Conservation (phyloP, 441 rosid species). For the Aleurites moluccanus region DNA sequence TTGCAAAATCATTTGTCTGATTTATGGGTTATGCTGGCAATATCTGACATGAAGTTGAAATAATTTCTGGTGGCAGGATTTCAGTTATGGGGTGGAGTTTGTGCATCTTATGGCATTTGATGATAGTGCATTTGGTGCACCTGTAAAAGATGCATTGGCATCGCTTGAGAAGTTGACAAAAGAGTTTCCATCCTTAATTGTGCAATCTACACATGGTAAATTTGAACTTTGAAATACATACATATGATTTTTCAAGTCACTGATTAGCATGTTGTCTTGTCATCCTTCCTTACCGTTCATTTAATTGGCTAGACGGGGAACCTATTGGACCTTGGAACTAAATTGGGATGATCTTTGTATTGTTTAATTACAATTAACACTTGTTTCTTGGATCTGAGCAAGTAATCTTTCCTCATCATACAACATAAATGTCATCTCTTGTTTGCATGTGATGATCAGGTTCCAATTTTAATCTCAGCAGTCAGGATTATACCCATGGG, state of each 20-base stretch:
- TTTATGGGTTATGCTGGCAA: conserved; percentile 12
- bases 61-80: conserved; percentile 56
- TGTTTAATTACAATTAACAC: background rate
- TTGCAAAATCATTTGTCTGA: conserved; percentile 5
- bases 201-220: conserved; percentile 81
- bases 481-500: conserved; percentile 69
- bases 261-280: conserved; percentile 7
- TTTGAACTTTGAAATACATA: conserved; percentile 15
- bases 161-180: conserved; percentile 48
- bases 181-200: conserved; percentile 69
- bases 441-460: conserved; percentile 44
- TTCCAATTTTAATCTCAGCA: conserved; percentile 60
- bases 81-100: conserved; percentile 80
- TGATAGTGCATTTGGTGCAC: conserved; percentile 51
- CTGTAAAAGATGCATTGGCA: conserved; percentile 60
- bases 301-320: background rate
- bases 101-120: conserved; percentile 66
- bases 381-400: background rate
- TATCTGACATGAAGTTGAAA: conserved; percentile 19
- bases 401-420: background rate
- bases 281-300: conserved; percentile 8
- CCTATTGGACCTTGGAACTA: background rate
- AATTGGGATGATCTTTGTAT: background rate
- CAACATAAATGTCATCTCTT: background rate
- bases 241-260: conserved; percentile 1